These are phyloP conservation scores for Caloboletus firmus DNA, from an alignment of 1,284 basidiomycete genomes.

Conservation along the genomic window DNA sequence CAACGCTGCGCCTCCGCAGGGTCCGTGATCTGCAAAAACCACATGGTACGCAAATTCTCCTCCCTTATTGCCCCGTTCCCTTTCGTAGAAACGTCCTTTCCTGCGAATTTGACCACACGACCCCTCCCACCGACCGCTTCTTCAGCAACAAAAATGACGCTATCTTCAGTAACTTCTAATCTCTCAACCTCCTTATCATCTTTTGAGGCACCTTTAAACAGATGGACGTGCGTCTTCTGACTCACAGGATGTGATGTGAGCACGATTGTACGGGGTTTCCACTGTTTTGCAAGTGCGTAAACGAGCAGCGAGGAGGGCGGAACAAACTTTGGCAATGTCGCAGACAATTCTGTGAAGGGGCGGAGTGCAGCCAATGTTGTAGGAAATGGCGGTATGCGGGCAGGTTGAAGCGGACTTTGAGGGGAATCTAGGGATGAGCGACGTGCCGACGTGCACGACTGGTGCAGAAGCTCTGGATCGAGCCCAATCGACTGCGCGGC, in stretches of 20 bases:
- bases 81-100: conserved; percentile 53
- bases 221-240: conserved; percentile 60
- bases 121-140: conserved; percentile 63
- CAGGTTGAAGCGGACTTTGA: conserved; percentile 12
- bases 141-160: conserved; percentile 70
- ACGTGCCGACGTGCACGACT: conserved; percentile 9
- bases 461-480: conserved; percentile 28
- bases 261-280: conserved; percentile 65
- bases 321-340: conserved; percentile 62
- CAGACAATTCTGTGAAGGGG: conserved; percentile 52
- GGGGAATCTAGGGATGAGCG: conserved; percentile 17
- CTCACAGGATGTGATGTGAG: conserved; percentile 48
- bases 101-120: conserved; percentile 66
- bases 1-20: conserved; percentile 63
- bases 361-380: conserved; percentile 48
- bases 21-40: conserved; percentile 67
- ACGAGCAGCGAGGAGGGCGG: conserved; percentile 65
- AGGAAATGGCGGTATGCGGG: conserved; percentile 55
- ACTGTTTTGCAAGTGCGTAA: conserved; percentile 68
- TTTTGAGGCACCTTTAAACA: conserved; percentile 59
- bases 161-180: conserved; percentile 70
- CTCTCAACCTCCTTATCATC: conserved; percentile 71
- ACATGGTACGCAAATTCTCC: conserved; percentile 33
- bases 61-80: conserved; percentile 33
- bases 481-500: conserved; percentile 76